Base-by-base conservation (phyloP, 345 rosid genomes). In the Moringa oleifera region DNA sequence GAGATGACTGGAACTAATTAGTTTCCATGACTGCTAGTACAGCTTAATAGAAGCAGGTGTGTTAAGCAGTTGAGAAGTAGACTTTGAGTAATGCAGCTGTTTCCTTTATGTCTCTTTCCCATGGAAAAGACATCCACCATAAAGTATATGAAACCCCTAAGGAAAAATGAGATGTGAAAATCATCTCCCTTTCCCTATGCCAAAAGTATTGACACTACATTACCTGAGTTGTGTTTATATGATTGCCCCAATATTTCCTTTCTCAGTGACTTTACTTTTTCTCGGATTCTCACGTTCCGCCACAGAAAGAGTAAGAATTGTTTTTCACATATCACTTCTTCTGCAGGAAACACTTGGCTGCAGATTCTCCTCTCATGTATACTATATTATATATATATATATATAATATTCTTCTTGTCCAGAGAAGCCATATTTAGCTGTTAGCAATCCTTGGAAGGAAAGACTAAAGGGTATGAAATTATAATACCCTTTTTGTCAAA, bases 211-310 rank as follows among this genome's bases (percentile, higher is more conserved):
- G 52, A 23, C 18, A 23, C n/a, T 56, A 25, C 59, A 61, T 37
- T 25, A 33, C 62, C 55, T 7, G 51, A 18, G 62, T 21, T 50
- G 5, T 33, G 37, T 33, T 33, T 11, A 33, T 33, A 33, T 33
- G 37, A 4, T 31, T 19, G 15, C n/a, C n/a, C n/a, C n/a, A 17
- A 28, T 54, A 0, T 47, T 55, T 55, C 12, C 19, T 18, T 56
- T 18, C 59, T 25, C 50, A 45, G 5, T 11, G 51, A 46, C 53
- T 21, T 20, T 33, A 25, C 46, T 57, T 58, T 56, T 70, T 64
- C 61, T 64, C 51, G 56, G 68, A 57, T 61, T 71, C 59, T 57
- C 59, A 52, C 57, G 55, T 56, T 41, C 58, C 18, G 54, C 56
- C 12, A 41, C 19, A 22, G 19, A 24, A 20, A 25, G 13, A 20